phyloP scores from a whole-genome alignment of 2,329 filamentous ascomycete species.

The Neocatenulostroma microsporum region DNA sequence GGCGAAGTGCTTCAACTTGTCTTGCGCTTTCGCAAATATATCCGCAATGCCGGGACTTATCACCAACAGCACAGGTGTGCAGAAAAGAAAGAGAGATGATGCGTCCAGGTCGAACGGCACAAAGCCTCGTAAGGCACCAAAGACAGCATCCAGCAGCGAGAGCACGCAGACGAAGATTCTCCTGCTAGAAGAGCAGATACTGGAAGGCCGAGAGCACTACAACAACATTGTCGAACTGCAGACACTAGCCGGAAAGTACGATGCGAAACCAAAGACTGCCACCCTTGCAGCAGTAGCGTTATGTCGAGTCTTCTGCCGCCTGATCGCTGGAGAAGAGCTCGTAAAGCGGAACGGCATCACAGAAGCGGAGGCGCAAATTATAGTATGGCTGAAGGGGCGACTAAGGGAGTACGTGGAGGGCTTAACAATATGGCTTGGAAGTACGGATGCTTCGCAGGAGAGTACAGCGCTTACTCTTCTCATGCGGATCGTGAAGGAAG shows the following conservation, averaged over 20 bases:
- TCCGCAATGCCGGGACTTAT: slow-evolving; percentile 32
- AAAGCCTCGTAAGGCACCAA: slow-evolving; percentile 31
- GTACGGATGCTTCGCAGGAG: slow-evolving; percentile 54
- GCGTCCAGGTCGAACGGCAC: slow-evolving; percentile 18
- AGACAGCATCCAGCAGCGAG: slow-evolving; percentile 26
- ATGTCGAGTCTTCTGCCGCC: slow-evolving; percentile 75
- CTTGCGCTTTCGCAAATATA: no score
- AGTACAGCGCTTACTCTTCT: slow-evolving; percentile 65
- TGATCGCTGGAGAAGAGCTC: slow-evolving; percentile 67
- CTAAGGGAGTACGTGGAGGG: slow-evolving; percentile 55
- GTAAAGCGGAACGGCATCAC: slow-evolving; percentile 56
- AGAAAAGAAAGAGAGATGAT: slow-evolving; percentile 39
- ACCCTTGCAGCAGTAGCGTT: slow-evolving; percentile 65
- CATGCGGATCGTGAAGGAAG: slow-evolving; percentile 78
- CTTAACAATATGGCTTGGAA: slow-evolving; percentile 53
- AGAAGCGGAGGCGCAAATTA: slow-evolving; percentile 66
- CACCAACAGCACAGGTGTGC: slow-evolving; percentile 21
- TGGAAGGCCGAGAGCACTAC: slow-evolving; percentile 82
- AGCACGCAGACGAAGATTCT: slow-evolving; percentile 60
- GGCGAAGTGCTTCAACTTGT: no score
- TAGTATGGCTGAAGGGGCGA: slow-evolving; percentile 69
- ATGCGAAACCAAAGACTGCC: slow-evolving; percentile 45
- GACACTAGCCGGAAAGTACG: slow-evolving; percentile 42
- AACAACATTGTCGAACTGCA: slow-evolving; percentile 78
- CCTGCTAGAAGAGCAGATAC: slow-evolving; percentile 68